Conservation (phyloP, 2,329 filamentous ascomycete species). For the Zarea fungicola region DNA sequence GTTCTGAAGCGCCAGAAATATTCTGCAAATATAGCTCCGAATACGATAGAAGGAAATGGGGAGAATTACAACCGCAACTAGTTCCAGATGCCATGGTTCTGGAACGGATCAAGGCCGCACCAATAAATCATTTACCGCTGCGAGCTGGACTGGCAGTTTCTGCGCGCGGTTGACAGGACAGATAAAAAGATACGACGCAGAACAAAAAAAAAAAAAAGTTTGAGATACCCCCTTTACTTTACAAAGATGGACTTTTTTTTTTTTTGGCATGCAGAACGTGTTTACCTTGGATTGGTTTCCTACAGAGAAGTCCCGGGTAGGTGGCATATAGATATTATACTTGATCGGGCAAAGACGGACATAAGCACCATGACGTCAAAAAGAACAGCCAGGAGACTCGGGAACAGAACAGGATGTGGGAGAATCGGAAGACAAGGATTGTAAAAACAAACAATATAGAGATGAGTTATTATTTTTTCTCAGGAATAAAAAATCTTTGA, state of each 20-base stretch:
- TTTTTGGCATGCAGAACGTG: background rate
- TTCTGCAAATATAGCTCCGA: conserved; percentile 6
- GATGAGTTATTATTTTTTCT: too few species aligned
- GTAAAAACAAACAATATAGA: background rate
- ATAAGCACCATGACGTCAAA: conserved; percentile 6
- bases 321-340: background rate
- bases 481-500: too few species aligned
- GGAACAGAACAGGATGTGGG: background rate
- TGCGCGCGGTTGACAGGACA: background rate
- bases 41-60: conserved; percentile 15
- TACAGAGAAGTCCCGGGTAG: background rate
- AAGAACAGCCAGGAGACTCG: background rate
- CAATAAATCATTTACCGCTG: background rate
- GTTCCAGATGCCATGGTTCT: conserved; percentile 14
- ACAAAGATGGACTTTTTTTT: background rate
- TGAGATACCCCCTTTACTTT: background rate
- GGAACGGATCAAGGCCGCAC: background rate
- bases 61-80: conserved; percentile 22
- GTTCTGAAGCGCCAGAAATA: background rate
- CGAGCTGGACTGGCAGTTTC: background rate
- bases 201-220: background rate
- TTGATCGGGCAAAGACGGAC: conserved; percentile 5
- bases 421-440: background rate
- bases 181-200: too few species aligned
- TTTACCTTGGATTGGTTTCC: background rate